Percentiles rank a stretch among this genome's conserved stretches.
phyloP scores from a whole-genome alignment of 1,284 basidiomycete species.

The Paramarasmius palmivorus region DNA sequence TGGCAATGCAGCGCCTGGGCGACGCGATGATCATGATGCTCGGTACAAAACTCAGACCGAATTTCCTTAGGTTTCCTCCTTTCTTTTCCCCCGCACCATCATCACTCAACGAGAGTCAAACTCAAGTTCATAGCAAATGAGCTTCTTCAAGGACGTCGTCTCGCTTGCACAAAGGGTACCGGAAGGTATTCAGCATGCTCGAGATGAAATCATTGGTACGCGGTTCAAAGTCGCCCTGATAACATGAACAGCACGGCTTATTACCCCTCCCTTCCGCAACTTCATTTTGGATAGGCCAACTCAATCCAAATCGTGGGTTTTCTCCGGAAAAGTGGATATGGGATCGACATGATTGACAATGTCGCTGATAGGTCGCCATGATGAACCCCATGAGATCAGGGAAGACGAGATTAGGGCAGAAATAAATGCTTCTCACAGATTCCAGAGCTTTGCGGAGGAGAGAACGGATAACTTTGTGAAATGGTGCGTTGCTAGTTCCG shows the following conservation, averaged over 20 bases:
- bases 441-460: slow-evolving; percentile 79
- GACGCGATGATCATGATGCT: too few species aligned
- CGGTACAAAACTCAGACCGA: too few species aligned
- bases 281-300: too few species aligned
- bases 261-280: not conserved
- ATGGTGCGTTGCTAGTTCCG: slow-evolving; percentile 52
- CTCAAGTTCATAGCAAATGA: slow-evolving; percentile 26
- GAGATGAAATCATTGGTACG: slow-evolving; percentile 51
- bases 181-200: slow-evolving; percentile 48
- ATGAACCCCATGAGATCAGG: slow-evolving; percentile 55
- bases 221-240: not conserved
- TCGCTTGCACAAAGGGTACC: slow-evolving; percentile 33
- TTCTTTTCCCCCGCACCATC: too few species aligned
- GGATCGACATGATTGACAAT: not conserved
- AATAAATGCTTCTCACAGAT: slow-evolving; percentile 82
- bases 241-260: not conserved
- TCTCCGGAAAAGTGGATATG: not conserved
- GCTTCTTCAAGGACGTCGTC: slow-evolving; percentile 32
- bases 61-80: too few species aligned
- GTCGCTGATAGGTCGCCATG: slow-evolving; percentile 49
- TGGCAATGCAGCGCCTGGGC: too few species aligned
- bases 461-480: slow-evolving; percentile 77
- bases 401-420: slow-evolving; percentile 64
- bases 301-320: slow-evolving; percentile 4
- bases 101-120: too few species aligned